Evolutionary conservation across 2,329 filamentous ascomycete species (phyloP).

Genomic region (Stagonosporopsis rhizophila): DNA sequence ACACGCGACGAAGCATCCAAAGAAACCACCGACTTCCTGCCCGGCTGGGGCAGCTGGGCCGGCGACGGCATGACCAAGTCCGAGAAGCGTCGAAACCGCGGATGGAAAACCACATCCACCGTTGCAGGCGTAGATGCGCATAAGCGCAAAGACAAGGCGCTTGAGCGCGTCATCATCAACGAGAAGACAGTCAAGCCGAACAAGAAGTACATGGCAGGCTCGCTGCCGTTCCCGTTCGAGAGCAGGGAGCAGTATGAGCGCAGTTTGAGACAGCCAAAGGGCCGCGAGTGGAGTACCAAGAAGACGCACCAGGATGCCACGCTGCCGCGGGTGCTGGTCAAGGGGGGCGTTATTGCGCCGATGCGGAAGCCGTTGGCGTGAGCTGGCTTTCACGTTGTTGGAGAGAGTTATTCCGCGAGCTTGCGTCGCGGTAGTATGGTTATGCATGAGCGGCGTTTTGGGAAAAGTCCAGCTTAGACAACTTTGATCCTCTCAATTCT

Average conservation of each 20-base stretch:
- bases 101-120: conserved; percentile 66
- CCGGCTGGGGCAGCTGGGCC: conserved; percentile 93
- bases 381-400: not conserved
- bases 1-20: conserved; percentile 82
- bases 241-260: conserved; percentile 88
- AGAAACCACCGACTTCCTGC: conserved; percentile 81
- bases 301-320: conserved; percentile 87
- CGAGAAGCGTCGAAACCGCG: conserved; percentile 61
- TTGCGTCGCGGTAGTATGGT: no score
- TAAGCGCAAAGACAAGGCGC: conserved; percentile 80
- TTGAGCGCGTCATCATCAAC: conserved; percentile 87
- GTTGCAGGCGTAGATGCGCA: conserved; percentile 76
- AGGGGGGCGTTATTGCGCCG: conserved; percentile 90
- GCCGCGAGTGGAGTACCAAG: conserved; percentile 97
- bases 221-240: conserved; percentile 90
- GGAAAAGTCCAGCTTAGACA: no score
- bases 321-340: conserved; percentile 87
- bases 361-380: conserved; percentile 76
- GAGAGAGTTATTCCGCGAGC: no score
- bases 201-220: conserved; percentile 82
- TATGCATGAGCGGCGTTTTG: no score
- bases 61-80: conserved; percentile 80
- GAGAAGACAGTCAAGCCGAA: conserved; percentile 94
- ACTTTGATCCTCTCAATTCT: no score
- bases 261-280: conserved; percentile 82